Evolutionary conservation across 1,284 basidiomycete species (phyloP).

Genomic region (Phellopilus nigrolimitatus): DNA sequence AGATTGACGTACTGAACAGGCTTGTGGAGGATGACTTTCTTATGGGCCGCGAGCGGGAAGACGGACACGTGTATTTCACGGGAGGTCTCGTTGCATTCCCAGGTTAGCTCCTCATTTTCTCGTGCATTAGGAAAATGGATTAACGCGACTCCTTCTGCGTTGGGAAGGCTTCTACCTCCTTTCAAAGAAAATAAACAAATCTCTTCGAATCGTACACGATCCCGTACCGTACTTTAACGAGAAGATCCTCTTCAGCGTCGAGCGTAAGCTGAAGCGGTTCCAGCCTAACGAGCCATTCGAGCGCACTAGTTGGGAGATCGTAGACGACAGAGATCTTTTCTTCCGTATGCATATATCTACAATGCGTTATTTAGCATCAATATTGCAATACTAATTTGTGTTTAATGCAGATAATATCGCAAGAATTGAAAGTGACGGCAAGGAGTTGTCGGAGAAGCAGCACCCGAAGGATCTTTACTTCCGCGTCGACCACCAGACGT

Average conservation of each 20-base stretch:
- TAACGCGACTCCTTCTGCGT: neutral
- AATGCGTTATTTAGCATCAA: neutral
- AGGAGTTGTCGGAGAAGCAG: conserved; percentile 25
- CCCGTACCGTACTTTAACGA: conserved; percentile 39
- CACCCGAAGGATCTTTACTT: conserved; percentile 33
- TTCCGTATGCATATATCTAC: conserved; percentile 26
- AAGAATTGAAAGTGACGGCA: conserved; percentile 15
- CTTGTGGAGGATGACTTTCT: conserved; percentile 39
- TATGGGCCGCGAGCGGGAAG: conserved; percentile 35
- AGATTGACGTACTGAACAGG: conserved; percentile 20
- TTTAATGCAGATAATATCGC: conserved; percentile 30
- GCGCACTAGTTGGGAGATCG: conserved; percentile 39
- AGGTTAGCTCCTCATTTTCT: conserved; percentile 22
- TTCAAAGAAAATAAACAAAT: conserved; percentile 35
- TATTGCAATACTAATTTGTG: neutral
- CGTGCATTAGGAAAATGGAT: neutral
- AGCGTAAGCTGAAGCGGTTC: conserved; percentile 38
- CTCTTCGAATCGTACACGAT: conserved; percentile 31
- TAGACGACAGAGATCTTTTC: conserved; percentile 35
- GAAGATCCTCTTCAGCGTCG: conserved; percentile 37
- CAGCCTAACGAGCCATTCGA: conserved; percentile 36
- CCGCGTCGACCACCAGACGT: conserved; percentile 37
- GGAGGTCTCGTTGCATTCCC: conserved; percentile 38
- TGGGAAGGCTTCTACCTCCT: conserved; percentile 34
- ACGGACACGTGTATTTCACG: conserved; percentile 35